phyloP scores from a whole-genome alignment of 371 early-diverging fungal genomes.

The Mucor piriformis region DNA sequence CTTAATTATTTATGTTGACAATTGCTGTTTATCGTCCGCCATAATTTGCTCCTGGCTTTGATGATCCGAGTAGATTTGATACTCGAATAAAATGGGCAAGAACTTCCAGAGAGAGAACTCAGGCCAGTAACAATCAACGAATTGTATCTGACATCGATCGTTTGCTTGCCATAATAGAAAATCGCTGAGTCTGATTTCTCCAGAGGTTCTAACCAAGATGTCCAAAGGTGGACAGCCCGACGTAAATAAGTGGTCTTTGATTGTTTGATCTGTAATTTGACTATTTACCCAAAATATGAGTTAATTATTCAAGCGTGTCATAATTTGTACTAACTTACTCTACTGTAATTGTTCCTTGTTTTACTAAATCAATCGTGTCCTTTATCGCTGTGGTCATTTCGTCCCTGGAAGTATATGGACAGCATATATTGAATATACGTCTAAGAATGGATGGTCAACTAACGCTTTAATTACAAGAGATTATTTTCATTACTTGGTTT shows the following conservation, averaged over 20 bases:
- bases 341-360: conserved; percentile 52
- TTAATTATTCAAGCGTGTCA: background rate
- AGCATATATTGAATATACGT: conserved; percentile 90
- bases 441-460: conserved; percentile 27
- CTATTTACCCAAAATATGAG: conserved; percentile 26
- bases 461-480: background rate
- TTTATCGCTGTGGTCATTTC: conserved; percentile 80
- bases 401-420: conserved; percentile 96
- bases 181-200: conserved; percentile 96
- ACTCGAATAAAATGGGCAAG: conserved; percentile 80
- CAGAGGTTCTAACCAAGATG: conserved; percentile 96
- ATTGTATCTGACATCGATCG: conserved; percentile 78
- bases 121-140: conserved; percentile 92
- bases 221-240: conserved; percentile 82
- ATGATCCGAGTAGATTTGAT: conserved; percentile 64
- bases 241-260: conserved; percentile 74
- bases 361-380: conserved; percentile 53
- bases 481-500: conserved; percentile 58
- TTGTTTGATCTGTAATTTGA: conserved; percentile 64
- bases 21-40: background rate
- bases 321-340: conserved; percentile 42
- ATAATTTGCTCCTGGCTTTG: conserved; percentile 11
- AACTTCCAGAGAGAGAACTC: conserved; percentile 91
- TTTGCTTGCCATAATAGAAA: conserved; percentile 95
- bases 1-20: too few relatives aligned